Conservation (phyloP, 306 rosid species). For the Quercus gilva region DNA sequence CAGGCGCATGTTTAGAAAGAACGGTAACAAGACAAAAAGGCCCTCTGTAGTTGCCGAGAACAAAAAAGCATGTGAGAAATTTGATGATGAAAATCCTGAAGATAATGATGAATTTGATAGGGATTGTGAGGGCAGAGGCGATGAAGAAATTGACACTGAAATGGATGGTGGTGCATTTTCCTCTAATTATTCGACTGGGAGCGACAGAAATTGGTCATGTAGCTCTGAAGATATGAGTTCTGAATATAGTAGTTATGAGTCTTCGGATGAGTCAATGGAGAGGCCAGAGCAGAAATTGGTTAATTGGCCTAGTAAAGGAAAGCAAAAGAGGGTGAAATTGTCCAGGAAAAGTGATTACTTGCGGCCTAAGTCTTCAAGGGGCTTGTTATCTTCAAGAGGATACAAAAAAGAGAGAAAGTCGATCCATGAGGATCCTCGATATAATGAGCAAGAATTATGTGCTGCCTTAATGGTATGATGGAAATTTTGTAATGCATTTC, state of each 20-base stretch:
- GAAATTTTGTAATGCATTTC: constrained; percentile 6
- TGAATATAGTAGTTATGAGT: constrained; percentile 33
- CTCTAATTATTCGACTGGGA: constrained; percentile 45
- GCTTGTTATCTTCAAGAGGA: constrained; percentile 39
- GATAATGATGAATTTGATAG: constrained; percentile 49
- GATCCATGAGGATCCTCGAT: constrained; percentile 35
- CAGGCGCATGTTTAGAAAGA: constrained; percentile 71
- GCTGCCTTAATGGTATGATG: constrained; percentile 59
- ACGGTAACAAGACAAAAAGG: constrained; percentile 31
- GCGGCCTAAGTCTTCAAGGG: constrained; percentile 70
- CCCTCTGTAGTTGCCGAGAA: constrained; percentile 15
- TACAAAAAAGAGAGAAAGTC: constrained; percentile 37
- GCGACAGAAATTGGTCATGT: constrained; percentile 42
- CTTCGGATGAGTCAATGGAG: constrained; percentile 38
- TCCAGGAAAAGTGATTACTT: neutral
- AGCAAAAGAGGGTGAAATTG: constrained; percentile 57
- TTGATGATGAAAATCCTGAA: constrained; percentile 21
- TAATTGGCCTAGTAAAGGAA: constrained; percentile 73
- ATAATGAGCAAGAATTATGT: constrained; percentile 66
- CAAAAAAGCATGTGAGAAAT: constrained; percentile 9
- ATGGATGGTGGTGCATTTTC: constrained; percentile 73
- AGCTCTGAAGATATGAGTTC: constrained; percentile 55
- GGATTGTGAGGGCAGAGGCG: constrained; percentile 16
- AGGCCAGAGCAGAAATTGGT: constrained; percentile 29
- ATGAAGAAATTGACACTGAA: constrained; percentile 40